Conservation (phyloP, 371 early-diverging fungal genomes). For the Smittium mucronatum region DNA sequence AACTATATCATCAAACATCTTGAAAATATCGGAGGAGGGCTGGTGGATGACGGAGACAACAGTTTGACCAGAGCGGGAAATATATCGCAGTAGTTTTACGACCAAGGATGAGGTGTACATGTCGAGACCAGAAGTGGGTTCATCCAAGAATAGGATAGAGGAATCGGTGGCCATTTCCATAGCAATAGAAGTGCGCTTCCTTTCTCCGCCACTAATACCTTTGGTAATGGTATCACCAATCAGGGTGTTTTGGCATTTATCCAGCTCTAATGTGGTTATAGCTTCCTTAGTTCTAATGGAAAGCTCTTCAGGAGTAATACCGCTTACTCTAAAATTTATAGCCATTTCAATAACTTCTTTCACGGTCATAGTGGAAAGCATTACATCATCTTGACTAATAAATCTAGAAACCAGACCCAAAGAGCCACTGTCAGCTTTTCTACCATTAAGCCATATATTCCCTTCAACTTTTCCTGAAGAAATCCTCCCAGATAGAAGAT, state of each 20-base stretch:
- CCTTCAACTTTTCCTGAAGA: conserved; percentile 47
- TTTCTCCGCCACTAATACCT: conserved; percentile 75
- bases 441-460: conserved; percentile 49
- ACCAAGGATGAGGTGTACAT: conserved; percentile 52
- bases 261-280: conserved; percentile 62
- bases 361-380: conserved; percentile 70
- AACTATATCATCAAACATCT: conserved; percentile 45
- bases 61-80: conserved; percentile 48
- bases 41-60: conserved; percentile 53
- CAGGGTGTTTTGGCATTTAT: conserved; percentile 56
- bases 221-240: conserved; percentile 64
- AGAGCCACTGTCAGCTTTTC: conserved; percentile 31
- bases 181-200: conserved; percentile 74
- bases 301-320: conserved; percentile 17
- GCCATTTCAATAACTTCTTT: conserved; percentile 68
- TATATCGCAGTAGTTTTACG: conserved; percentile 38
- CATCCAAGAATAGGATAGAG: conserved; percentile 82
- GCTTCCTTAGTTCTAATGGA: conserved; percentile 52
- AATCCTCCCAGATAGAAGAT: conserved; percentile 56
- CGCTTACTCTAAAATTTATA: conserved; percentile 62
- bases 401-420: conserved; percentile 60
- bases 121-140: conserved; percentile 87
- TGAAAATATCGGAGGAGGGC: conserved; percentile 47
- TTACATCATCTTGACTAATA: conserved; percentile 76
- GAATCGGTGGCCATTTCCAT: conserved; percentile 83